Evolutionary conservation across 805 yeast genomes (phyloP), one percentile per base, ranked within the genome.

Genomic region (Blastobotrys chiropterorum): DNA sequence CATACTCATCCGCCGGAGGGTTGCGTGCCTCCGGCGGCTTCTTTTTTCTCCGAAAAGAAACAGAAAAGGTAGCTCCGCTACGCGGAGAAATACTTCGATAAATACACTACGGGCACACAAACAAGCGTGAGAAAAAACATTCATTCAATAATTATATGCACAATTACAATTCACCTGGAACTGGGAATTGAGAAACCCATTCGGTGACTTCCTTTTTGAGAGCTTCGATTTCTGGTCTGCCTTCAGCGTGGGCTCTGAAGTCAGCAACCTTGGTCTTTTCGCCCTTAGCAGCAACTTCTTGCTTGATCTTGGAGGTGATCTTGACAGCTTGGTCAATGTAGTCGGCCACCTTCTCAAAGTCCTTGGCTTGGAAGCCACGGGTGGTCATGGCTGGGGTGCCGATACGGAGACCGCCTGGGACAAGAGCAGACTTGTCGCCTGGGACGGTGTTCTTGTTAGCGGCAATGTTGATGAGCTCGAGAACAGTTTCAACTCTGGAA

Each of bases 371-470:
- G 66, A 92, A 85, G 46, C 97, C 97, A 75, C 99, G 84, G 49
- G 97, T 89, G 52, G 97, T 85, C 98, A 92, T 92, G 46, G 98
- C 98, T 53, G 99, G 99, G 15, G 98, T 87, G 63, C 99, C 99
- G 56, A 92, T 85, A 76, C 99, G 86, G 59, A 92, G 76, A 62
- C 99, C 99, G 56, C 95, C 88, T 65, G 99, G 99, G 68, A 87
- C 89, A 55, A 92, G 77, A 34, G 99, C 99, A 44, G 96, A 87
- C 71, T 82, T 85, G 72, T 92, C 99, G 63, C 96, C 96, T 55
- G 97, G 97, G 59, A 92, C 86, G 48, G 98, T 85, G 78, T 92
- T 92, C 73, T 92, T 92, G 77, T 92, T 92, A 59, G 90, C 86
- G 47, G 98, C 97, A 69, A 92, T 89, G 77, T 90, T 90, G 64